A percentile compares a stretch with the other conserved stretches of the same genome.
These are phyloP conservation scores for Pugionium cornutum DNA, from an alignment of 345 rosid species.

Conservation along the genomic window DNA sequence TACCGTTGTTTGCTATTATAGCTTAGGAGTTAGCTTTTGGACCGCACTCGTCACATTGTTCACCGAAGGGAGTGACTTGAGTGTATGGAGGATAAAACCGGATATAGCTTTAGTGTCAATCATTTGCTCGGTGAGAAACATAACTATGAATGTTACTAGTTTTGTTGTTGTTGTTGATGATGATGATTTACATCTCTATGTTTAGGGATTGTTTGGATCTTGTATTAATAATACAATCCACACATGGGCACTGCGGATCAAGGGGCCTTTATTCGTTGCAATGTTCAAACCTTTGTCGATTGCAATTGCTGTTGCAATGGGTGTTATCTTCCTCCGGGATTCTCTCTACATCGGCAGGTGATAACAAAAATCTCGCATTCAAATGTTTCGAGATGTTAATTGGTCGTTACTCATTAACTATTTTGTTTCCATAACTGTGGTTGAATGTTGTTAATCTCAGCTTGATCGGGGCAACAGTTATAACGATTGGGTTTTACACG, in stretches of 20 bases:
- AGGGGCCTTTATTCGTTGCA: slow-evolving; percentile 75
- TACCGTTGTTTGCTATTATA: slow-evolving; percentile 77
- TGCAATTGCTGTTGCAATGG: slow-evolving; percentile 71
- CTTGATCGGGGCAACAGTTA: slow-evolving; percentile 66
- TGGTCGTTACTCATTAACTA: too few species aligned
- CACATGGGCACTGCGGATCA: slow-evolving; percentile 61
- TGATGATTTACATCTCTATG: not conserved
- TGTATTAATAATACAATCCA: slow-evolving; percentile 56
- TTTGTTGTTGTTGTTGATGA: not conserved
- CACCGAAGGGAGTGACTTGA: slow-evolving; percentile 49
- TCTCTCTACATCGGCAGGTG: slow-evolving; percentile 77
- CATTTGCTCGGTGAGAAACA: slow-evolving; percentile 69
- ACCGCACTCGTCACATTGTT: slow-evolving; percentile 58
- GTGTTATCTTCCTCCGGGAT: slow-evolving; percentile 66
- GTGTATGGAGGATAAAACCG: slow-evolving; percentile 64
- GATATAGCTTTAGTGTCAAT: slow-evolving; percentile 64
- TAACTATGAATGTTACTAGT: not conserved
- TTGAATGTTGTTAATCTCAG: slow-evolving; percentile 41
- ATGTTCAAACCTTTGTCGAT: slow-evolving; percentile 78
- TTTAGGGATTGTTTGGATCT: slow-evolving; percentile 69
- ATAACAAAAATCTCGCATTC: not conserved
- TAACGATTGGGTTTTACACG: slow-evolving; percentile 75
- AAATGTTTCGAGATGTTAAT: too few species aligned
- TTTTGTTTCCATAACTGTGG: not conserved
- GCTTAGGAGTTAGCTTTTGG: slow-evolving; percentile 61